Conservation (phyloP, 192 early-diverging fungal genomes). For the Gryganskiella cystojenkinii region DNA sequence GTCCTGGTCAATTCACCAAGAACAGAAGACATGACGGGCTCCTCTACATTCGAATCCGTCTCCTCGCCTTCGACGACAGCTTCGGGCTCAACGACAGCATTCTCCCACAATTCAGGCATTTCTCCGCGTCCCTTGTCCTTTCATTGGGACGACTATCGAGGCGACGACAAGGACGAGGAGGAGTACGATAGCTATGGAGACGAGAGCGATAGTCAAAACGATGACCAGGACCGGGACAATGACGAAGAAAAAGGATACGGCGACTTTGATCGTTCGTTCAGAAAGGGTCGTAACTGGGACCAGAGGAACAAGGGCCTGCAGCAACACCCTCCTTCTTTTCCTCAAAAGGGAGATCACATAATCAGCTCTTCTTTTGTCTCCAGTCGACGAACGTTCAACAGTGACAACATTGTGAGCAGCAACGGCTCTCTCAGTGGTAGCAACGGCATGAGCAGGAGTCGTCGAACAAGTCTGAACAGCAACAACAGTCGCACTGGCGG, state of each 20-base stretch:
- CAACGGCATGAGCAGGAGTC: no score
- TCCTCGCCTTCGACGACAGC: not conserved
- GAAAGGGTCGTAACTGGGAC: not conserved
- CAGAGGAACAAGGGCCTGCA: slow-evolving; percentile 9
- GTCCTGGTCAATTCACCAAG: not conserved
- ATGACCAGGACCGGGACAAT: not conserved
- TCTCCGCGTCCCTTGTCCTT: slow-evolving; percentile 39
- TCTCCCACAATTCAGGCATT: not conserved
- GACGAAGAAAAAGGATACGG: not conserved
- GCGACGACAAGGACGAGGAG: slow-evolving; percentile 18
- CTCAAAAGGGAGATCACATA: no score
- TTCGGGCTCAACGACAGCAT: not conserved
- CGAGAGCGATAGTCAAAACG: not conserved
- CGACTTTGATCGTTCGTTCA: not conserved
- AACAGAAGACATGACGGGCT: slow-evolving; percentile 1
- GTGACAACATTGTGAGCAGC: no score
- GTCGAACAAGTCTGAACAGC: no score
- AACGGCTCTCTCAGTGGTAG: no score
- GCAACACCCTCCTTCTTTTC: no score
- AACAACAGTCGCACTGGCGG: no score
- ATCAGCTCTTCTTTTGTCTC: no score
- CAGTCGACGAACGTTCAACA: no score
- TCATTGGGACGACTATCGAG: slow-evolving; percentile 40
- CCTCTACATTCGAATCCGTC: slow-evolving; percentile 1
- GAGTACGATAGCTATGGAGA: slow-evolving; percentile 18